Evolutionary conservation across 768 basidiomycete genomes (phyloP).

Genomic region (Heimioporus sp.): DNA sequence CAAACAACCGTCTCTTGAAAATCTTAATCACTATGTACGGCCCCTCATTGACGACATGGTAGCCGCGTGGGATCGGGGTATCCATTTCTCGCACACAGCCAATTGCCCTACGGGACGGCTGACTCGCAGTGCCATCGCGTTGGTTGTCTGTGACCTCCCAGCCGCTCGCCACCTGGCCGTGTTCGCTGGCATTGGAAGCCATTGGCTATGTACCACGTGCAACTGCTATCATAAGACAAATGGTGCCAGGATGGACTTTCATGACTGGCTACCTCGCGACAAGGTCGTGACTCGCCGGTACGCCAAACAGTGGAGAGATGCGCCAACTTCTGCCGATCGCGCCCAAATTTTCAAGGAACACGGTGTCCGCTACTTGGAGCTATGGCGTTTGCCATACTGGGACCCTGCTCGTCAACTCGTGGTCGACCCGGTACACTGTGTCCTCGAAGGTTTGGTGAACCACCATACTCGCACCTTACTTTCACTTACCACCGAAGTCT

Average conservation of each 20-base stretch:
- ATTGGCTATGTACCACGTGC: conserved; percentile 33
- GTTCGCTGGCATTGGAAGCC: conserved; percentile 12
- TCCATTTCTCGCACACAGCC: conserved; percentile 20
- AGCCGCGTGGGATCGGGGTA: conserved; percentile 29
- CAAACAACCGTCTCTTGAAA: conserved; percentile 25
- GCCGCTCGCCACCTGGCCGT: conserved; percentile 29
- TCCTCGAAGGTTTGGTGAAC: conserved; percentile 15
- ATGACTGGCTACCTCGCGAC: conserved; percentile 14
- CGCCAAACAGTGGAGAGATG: conserved; percentile 17
- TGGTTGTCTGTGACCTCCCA: conserved; percentile 36
- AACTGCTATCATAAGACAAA: conserved; percentile 17
- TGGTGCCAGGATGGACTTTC: conserved; percentile 5
- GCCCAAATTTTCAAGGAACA: conserved; percentile 11
- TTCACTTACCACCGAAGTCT: neutral
- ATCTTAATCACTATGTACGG: conserved; percentile 36
- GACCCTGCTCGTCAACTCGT: conserved; percentile 17
- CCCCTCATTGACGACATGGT: conserved; percentile 36
- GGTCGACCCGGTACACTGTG: conserved; percentile 27
- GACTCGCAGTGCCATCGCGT: conserved; percentile 25
- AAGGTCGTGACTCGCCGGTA: neutral
- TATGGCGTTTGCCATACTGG: conserved; percentile 28
- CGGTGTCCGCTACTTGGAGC: conserved; percentile 17
- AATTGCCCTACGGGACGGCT: conserved; percentile 14
- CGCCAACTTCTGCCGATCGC: neutral
- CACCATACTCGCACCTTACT: conserved; percentile 1